Base-by-base conservation (phyloP, 352 stramenopile species). In the Phytophthora pseudosyringae region DNA sequence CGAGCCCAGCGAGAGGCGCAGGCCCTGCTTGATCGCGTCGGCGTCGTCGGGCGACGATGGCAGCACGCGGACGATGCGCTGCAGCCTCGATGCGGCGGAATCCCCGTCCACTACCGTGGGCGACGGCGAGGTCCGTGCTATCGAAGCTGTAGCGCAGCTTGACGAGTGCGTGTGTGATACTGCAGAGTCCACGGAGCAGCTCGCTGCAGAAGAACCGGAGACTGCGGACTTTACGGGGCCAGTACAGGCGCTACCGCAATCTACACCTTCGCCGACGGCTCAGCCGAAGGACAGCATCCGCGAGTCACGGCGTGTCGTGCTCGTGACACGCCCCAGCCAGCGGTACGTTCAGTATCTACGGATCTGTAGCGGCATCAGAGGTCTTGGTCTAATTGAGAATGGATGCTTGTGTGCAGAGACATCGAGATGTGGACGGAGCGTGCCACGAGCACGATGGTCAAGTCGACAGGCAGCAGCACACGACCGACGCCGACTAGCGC, bases 381-480 rank as follows among this genome's bases (percentile, higher is more conserved):
- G 26, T 69, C 41, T 13, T 53, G 35, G 21, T 31, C 25, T 67
- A 41, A 50, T 9, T 50, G 47, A 52, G 51, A 54, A 33, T 50
- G 10, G 33, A 31, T 54, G 13, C 28, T 44, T 47, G 46, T 53
- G 51, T 53, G 36, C 61, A 92, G 83, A 5, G 87, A 95, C 49
- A 88, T 94, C 48, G 82, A 86, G 29, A 80, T 88, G 73, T 95
- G 86, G 86, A 91, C 85, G 21, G 79, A 93, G 70, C 83, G 84
- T 1, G 82, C 83, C 28, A 89, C 80, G 5, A 94, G 74, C 61
- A 91, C 80, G 56, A 93, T 90, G 83, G 70, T 88, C 48, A 82
- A 76, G 43, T 93, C 78, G 7, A 76, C 58, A 7, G 77, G 67
- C 13, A 83, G 69, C 13, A 84, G 58, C 26, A 44, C 81, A 29